Conservation (phyloP, 768 basidiomycete species). For the Sistotremastrum suecicum region DNA sequence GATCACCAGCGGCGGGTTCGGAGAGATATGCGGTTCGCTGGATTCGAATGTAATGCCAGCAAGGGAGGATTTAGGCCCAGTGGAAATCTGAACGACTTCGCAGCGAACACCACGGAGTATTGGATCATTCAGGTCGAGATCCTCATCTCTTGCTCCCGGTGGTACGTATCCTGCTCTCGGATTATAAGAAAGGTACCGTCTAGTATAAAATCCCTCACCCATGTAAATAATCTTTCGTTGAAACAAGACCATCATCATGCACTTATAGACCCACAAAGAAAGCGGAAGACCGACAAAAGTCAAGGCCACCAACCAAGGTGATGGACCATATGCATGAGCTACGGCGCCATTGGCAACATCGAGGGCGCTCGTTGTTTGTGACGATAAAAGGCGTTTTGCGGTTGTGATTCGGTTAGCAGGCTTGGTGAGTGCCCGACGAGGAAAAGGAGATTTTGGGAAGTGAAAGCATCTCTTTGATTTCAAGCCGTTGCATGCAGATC, state of each 20-base stretch:
- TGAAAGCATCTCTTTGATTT: too few relatives aligned
- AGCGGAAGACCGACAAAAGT: slow-evolving; percentile 24
- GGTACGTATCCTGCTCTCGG: slow-evolving; percentile 23
- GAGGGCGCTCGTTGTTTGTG: too few relatives aligned
- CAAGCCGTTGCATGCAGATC: too few relatives aligned
- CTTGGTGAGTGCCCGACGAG: too few relatives aligned
- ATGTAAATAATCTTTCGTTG: slow-evolving; percentile 40
- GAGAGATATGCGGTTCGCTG: not conserved
- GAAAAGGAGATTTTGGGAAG: too few relatives aligned
- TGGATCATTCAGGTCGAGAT: slow-evolving; percentile 12
- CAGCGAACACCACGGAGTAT: slow-evolving; percentile 13
- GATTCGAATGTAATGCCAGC: slow-evolving; percentile 14
- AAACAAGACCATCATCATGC: slow-evolving; percentile 31
- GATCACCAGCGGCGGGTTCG: slow-evolving; percentile 12
- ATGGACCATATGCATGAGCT: slow-evolving; percentile 15
- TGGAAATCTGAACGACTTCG: slow-evolving; percentile 15
- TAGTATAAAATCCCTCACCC: slow-evolving; percentile 11
- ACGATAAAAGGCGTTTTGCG: too few relatives aligned
- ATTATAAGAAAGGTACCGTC: not conserved
- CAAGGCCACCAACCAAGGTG: slow-evolving; percentile 13
- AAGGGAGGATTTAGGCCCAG: slow-evolving; percentile 10
- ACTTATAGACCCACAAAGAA: slow-evolving; percentile 32
- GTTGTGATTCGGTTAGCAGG: too few relatives aligned
- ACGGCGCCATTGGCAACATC: too few relatives aligned
- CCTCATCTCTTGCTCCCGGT: slow-evolving; percentile 23